Base-by-base conservation (phyloP, 2,329 filamentous ascomycete genomes). In the Talaromyces islandicus region DNA sequence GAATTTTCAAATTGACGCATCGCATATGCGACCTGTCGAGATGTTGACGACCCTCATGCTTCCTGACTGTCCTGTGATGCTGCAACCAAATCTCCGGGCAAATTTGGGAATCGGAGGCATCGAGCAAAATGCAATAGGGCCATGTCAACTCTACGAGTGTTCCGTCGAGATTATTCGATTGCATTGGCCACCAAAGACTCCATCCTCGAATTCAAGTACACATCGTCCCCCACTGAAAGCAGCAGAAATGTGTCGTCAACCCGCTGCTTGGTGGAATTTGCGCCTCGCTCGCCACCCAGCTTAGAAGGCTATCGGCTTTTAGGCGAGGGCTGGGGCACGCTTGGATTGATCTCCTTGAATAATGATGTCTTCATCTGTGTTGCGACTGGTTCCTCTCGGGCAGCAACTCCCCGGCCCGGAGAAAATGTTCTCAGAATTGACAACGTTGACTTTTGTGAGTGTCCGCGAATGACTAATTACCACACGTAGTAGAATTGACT, bases 301-400 rank as follows among this genome's bases (percentile, higher is more conserved):
- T 79, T 96, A 62, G 83, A 80, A 67, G 88, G 91, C 64, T 97
- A 93, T 75, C 86, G 90, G 50, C 82, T 87, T 12, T 78, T 97
- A 61, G 90, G 90, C 53, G 87, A 87, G 17, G 88, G 92, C 35
- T 88, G 91, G 71, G 93, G 93, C 59, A 97, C 92, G 0, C 79
- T 97, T 52, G 93, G 93, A 1, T 79, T 97, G 63, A 93, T 97
- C 67, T 89, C 91, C 0, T 83, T 96, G 63, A 86, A 87, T 64
- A 83, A 86, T 62, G 91, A 97, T 78, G 88, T 97, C 14, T 97
- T 97, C 72, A 80, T 97, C 17, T 94, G 92, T 63, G 89, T 97
- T 60, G 90, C 97, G 57, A 95, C 90, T 29, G 85, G 87, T 52
- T 89, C 91, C 41, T 83, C 85, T 21, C 86, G 88, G 63, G 91